These are phyloP conservation scores for Haematococcus lacustris DNA, from an alignment of 139 green algal species.

Conservation along the genomic window DNA sequence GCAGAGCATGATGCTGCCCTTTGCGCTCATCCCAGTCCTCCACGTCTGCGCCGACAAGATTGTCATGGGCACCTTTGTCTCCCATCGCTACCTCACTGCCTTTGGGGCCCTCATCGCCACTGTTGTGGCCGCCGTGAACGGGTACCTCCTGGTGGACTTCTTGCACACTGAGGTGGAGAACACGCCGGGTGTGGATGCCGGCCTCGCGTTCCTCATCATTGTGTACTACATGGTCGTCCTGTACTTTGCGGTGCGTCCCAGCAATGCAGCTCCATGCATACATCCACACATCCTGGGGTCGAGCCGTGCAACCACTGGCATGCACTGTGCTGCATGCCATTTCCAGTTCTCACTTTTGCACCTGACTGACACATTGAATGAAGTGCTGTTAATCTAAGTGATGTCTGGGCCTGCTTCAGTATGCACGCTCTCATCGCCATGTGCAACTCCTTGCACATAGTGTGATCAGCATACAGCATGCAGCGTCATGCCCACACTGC, in stretches of 20 bases:
- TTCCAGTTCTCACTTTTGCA: background rate
- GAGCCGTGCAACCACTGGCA: background rate
- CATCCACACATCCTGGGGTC: background rate
- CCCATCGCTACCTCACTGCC: background rate
- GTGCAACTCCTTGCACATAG: too few relatives aligned
- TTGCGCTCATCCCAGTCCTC: conserved; percentile 50
- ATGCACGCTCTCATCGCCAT: too few relatives aligned
- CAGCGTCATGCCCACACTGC: too few relatives aligned
- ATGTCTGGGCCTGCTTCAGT: too few relatives aligned
- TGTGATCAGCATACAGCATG: too few relatives aligned
- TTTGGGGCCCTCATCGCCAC: background rate
- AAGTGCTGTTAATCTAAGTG: too few relatives aligned
- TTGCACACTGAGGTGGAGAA: background rate
- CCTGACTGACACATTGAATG: background rate
- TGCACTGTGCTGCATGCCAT: background rate
- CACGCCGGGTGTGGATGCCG: background rate
- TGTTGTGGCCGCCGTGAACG: conserved; percentile 5
- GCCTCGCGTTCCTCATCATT: background rate
- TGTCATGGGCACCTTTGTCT: conserved; percentile 7
- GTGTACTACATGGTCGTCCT: background rate
- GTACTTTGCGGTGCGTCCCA: conserved; percentile 2
- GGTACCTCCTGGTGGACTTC: background rate
- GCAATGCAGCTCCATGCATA: background rate
- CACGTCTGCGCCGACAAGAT: conserved; percentile 8
- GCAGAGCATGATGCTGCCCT: conserved; percentile 57